Percentiles rank a stretch among this genome's conserved stretches.
phyloP scores from a whole-genome alignment of 768 basidiomycete genomes.

The Xerocomellus amylosporus region DNA sequence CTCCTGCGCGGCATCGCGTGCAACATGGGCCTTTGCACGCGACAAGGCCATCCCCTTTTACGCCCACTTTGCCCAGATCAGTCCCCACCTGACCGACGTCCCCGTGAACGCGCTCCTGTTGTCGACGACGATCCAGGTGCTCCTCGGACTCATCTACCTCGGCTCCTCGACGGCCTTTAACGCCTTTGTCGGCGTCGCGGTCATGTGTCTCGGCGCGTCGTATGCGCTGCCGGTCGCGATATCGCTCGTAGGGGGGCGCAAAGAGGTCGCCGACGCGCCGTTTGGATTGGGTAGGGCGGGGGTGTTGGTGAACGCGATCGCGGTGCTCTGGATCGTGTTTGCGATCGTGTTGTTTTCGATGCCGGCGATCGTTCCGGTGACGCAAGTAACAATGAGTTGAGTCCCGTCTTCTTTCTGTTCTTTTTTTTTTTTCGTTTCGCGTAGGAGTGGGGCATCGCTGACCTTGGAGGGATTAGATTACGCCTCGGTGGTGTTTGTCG shows the following conservation, averaged over 20 bases:
- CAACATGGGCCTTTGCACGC: constrained; percentile 70
- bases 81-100: constrained; percentile 40
- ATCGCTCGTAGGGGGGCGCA: constrained; percentile 44
- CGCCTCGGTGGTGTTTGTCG: constrained; percentile 64
- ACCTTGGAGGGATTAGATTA: constrained; percentile 44
- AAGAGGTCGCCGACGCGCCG: constrained; percentile 46
- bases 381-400: constrained; percentile 46
- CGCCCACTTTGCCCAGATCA: constrained; percentile 45
- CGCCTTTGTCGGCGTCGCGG: constrained; percentile 64
- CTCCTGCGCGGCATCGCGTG: constrained; percentile 63
- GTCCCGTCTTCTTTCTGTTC: neutral
- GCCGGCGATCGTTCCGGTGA: constrained; percentile 60
- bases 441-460: neutral
- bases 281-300: constrained; percentile 50
- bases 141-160: constrained; percentile 62
- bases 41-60: constrained; percentile 63
- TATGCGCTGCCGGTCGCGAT: constrained; percentile 62
- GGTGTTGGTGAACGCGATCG: constrained; percentile 43
- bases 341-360: constrained; percentile 67
- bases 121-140: constrained; percentile 53
- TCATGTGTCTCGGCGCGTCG: constrained; percentile 63
- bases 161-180: constrained; percentile 64
- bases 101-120: constrained; percentile 61
- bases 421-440: no score
- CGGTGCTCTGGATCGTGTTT: constrained; percentile 59